Percentiles rank a stretch among this genome's conserved stretches.
These are phyloP conservation scores for Elongisporangium anandrum DNA, from an alignment of 352 stramenopile genomes.

Conservation along the genomic window DNA sequence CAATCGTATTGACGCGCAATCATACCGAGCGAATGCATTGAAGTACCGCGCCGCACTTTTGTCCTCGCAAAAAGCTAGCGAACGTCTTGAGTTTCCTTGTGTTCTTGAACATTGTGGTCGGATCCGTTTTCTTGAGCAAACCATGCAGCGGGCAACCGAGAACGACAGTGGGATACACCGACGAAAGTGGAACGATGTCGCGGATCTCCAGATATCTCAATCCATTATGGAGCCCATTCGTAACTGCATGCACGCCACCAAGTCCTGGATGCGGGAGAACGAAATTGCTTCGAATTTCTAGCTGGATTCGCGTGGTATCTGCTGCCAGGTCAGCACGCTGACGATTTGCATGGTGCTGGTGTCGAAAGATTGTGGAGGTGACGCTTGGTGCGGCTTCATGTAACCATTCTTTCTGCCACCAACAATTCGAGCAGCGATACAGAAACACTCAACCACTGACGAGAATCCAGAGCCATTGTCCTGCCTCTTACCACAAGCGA, in stretches of 20 bases:
- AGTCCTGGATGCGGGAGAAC: background rate
- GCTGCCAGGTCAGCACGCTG: background rate
- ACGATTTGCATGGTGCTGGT: background rate
- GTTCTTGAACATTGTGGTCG: conserved; percentile 1
- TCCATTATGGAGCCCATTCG: background rate
- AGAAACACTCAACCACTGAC: background rate
- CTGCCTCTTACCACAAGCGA: conserved; percentile 23
- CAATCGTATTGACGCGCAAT: background rate
- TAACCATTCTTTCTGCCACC: background rate
- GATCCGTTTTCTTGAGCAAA: background rate
- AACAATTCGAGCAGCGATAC: background rate
- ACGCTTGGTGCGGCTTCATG: background rate
- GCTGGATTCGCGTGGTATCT: background rate
- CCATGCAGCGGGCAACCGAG: conserved; percentile 16
- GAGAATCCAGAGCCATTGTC: background rate
- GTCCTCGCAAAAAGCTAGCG: conserved; percentile 6
- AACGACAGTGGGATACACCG: conserved; percentile 1
- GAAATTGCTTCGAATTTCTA: conserved; percentile 2
- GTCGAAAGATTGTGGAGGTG: background rate
- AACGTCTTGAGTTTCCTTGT: conserved; percentile 10
- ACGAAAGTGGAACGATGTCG: background rate
- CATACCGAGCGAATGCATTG: conserved; percentile 8
- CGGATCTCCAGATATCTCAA: background rate
- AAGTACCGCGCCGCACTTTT: conserved; percentile 13
- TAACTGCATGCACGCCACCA: background rate